Base-by-base conservation (phyloP, 2,329 filamentous ascomycete species). In the Aspergillus ibericus region DNA sequence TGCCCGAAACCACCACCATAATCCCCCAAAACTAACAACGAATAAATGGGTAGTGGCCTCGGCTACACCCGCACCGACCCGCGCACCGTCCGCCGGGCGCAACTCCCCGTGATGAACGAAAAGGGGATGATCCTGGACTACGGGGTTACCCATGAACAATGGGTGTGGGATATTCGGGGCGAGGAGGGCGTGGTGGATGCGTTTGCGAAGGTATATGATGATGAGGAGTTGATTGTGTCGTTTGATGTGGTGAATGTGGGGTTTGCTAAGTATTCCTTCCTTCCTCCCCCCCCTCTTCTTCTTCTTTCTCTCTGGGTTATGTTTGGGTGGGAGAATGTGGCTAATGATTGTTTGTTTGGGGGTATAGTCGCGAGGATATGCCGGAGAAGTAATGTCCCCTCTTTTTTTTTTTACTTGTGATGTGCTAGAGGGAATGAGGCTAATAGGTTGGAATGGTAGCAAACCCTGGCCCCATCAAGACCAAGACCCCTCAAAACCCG, bases 61-160 rank as follows among this genome's bases (percentile, higher is more conserved):
- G 75, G 75, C 8, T 77, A 72, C 58, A 62, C 74, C 16, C 70
- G 75, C 5, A 68, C 73, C 32, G 71, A 77, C 54, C 66, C 60
- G 2, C 67, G 63, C 0, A 77, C 73, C 5, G 69, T 72, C 12
- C 71, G 72, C 51, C 68, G 69, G 18, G 69, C 71, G 50, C 68
- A 72, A 2, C 68, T 77, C 2, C 74, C 74, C 3, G 49, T 70
- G 15, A 77, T 80, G 64, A 80, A 75, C 63, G 78, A 81, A 62
- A 82, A 81, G 68, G 79, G 80, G 35, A 82, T 82, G 73, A 78
- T 78, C 61, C 68, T 78, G 25, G 67, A 73, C 32, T 83, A 83
- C 52, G 79, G 73, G 0, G 75, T 80, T 2, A 68, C 75, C 1
- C 81, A 83, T 60, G 81, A 82, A 59, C 72, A 78, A 59, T 83